Percentiles rank a stretch among this genome's conserved stretches.
phyloP scores from a whole-genome alignment of 2,329 filamentous ascomycete species.

The Fusarium miscanthi region DNA sequence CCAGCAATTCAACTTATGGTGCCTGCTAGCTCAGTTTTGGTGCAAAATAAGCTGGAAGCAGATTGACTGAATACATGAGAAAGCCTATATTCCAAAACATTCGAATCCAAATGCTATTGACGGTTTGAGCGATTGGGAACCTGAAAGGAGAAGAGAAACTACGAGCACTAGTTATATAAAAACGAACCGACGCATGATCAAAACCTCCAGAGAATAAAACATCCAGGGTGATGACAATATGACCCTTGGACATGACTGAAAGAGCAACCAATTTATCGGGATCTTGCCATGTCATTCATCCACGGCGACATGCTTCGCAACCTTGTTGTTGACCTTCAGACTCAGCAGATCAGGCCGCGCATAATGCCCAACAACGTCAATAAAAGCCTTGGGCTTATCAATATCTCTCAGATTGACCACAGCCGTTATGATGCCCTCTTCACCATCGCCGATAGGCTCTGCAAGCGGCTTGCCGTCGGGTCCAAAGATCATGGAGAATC shows the following conservation, averaged over 20 bases:
- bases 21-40: too few relatives aligned
- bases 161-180: too few relatives aligned
- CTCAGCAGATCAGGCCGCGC: background rate
- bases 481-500: constrained; percentile 5
- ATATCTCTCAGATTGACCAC: background rate
- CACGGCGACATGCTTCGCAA: background rate
- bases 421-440: background rate
- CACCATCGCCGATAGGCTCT: background rate
- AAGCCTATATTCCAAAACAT: background rate
- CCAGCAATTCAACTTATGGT: accelerated
- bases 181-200: background rate
- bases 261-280: accelerated
- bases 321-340: constrained; percentile 1
- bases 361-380: constrained; percentile 4
- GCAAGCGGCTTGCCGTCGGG: background rate
- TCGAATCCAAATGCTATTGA: background rate
- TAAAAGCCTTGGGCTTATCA: background rate
- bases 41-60: accelerated
- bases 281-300: background rate
- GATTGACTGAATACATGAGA: background rate
- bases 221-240: accelerated
- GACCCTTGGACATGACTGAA: accelerated
- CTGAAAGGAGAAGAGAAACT: background rate
- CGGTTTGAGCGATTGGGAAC: background rate
- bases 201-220: accelerated